Percentiles rank a stretch among this genome's conserved stretches.
phyloP scores from a whole-genome alignment of 1,284 basidiomycete genomes.

The Leccinum griseonigrum region DNA sequence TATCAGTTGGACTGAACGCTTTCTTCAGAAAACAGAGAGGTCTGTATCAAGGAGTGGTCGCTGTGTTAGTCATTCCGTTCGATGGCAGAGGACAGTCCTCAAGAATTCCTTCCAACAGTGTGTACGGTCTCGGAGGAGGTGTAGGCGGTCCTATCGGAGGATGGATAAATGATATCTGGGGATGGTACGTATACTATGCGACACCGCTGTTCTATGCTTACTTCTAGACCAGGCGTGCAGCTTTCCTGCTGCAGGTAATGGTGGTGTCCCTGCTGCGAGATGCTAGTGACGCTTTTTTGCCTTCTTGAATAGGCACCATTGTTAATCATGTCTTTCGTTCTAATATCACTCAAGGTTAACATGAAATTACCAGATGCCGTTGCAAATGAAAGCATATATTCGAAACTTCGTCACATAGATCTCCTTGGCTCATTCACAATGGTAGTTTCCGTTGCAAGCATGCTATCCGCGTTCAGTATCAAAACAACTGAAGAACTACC shows the following conservation, averaged over 20 bases:
- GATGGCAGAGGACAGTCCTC: neutral
- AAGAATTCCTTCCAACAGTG: conserved; percentile 26
- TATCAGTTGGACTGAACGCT: conserved; percentile 26
- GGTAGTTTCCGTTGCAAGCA: neutral
- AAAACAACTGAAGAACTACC: neutral
- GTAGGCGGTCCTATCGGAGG: conserved; percentile 37
- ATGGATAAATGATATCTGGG: conserved; percentile 39
- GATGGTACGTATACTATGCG: neutral
- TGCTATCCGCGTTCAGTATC: neutral
- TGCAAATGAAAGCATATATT: conserved; percentile 51
- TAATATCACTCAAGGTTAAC: conserved; percentile 30
- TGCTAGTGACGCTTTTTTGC: neutral
- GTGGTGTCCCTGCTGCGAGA: neutral
- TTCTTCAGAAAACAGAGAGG: conserved; percentile 73
- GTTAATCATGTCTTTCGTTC: neutral
- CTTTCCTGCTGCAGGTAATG: neutral
- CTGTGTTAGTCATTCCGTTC: neutral
- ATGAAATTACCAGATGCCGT: conserved; percentile 61
- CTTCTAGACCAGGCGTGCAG: neutral
- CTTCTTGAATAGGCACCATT: neutral
- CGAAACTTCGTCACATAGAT: conserved; percentile 69
- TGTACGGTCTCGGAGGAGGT: conserved; percentile 72
- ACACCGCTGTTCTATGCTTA: neutral
- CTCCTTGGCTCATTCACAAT: conserved; percentile 51
- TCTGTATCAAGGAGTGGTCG: conserved; percentile 69